Base-by-base conservation (phyloP, 2,329 filamentous ascomycete genomes). In the Calonectria henricotiae region DNA sequence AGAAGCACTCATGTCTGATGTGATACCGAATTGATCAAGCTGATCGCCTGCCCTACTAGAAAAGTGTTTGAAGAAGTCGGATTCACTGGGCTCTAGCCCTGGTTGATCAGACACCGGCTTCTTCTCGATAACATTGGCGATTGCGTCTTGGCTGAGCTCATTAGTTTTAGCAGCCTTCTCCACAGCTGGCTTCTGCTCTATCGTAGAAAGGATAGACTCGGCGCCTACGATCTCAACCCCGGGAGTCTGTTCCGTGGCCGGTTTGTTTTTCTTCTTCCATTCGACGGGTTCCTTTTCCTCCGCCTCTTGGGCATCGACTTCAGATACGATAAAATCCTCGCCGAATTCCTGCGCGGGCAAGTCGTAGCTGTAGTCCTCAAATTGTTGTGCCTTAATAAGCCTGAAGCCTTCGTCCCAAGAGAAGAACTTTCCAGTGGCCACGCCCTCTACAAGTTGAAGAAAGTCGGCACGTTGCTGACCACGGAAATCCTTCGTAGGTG, bases 391-490 rank as follows among this genome's bases (percentile, higher is more conserved):
- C 71, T 77, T 76, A 70, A 80, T 74, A 9, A 75, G 70, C 54
- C 74, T 71, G 70, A 78, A 68, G n/a, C 81, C 81, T 20, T 79
- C 73, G n/a, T 77, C 67, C 82, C 82, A 83, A 1, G 82, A 78
- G 70, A 83, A 83, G 61, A 77, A 76, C 37, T 75, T 70, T 0
- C 80, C 82, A 6, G 62, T 68, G 1, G 79, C 82, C 4, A 82
- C 60, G 1, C 78, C 77, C 27, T 80, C 70, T 0, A 80, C 81
- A 2, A 79, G 71, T 27, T 75, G 63, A 27, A 82, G 61, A 61
- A 81, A 83, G 13, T 39, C 67, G 7, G 71, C 46, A 1, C 62
- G 71, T 55, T 65, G 51, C 12, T 68, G 46, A 1, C 20, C 20
- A 20, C 44, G 41, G 43, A 75, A 73, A 20, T 55, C 46, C 5